Conservation (phyloP, 805 yeast species). For the Ogataea pini region DNA sequence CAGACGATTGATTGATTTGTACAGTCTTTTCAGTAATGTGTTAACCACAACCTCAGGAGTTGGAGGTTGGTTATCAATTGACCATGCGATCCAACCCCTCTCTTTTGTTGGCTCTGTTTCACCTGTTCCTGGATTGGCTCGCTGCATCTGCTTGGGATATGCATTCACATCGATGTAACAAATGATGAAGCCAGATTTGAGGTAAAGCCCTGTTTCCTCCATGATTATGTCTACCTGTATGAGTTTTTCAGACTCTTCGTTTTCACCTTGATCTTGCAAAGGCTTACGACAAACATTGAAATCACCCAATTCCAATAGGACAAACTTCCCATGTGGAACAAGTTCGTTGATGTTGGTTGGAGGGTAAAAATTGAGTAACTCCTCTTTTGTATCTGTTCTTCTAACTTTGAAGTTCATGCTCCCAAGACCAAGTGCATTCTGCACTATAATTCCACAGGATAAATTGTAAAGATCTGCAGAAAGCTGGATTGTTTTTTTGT, state of each 20-base stretch:
- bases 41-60: conserved; percentile 42
- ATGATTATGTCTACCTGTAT: conserved; percentile 44
- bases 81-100: conserved; percentile 35
- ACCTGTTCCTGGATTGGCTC: conserved; percentile 7
- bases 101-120: conserved; percentile 10
- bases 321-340: conserved; percentile 52
- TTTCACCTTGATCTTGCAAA: not conserved
- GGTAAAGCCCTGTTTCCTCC: conserved; percentile 57
- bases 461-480: conserved; percentile 52
- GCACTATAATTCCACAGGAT: conserved; percentile 52
- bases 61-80: conserved; percentile 34
- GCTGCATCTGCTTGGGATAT: conserved; percentile 21
- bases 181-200: conserved; percentile 52
- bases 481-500: conserved; percentile 45
- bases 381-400: conserved; percentile 33
- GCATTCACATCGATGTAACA: conserved; percentile 39
- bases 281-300: conserved; percentile 35
- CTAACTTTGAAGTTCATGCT: conserved; percentile 54
- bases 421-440: conserved; percentile 56
- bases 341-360: conserved; percentile 59
- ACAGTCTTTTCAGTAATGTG: conserved; percentile 46
- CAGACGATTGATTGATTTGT: conserved; percentile 43
- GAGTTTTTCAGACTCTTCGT: conserved; percentile 26
- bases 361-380: conserved; percentile 48
- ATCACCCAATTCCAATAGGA: conserved; percentile 52